These are phyloP conservation scores for Decorospora gaudefroyi DNA, from an alignment of 2,329 filamentous ascomycete species.

Conservation along the genomic window DNA sequence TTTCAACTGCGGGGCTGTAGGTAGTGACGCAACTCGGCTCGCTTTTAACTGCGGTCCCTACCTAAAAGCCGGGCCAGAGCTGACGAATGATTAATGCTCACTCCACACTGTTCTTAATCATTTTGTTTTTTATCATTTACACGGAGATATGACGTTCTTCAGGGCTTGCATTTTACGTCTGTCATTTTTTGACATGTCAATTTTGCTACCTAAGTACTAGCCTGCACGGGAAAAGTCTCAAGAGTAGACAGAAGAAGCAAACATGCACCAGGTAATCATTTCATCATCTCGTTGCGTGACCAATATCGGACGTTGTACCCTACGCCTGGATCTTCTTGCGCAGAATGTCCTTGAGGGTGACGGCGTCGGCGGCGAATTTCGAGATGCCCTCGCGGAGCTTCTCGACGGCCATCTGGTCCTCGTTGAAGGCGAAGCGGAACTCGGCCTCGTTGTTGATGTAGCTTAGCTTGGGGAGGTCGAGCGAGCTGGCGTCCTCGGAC, in stretches of 20 bases:
- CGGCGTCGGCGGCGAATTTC: slow-evolving; percentile 96
- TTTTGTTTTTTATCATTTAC: too few species aligned
- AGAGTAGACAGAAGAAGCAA: slow-evolving; percentile 15
- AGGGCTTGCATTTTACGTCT: slow-evolving; percentile 8
- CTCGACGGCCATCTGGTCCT: slow-evolving; percentile 98
- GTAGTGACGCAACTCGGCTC: slow-evolving; percentile 40
- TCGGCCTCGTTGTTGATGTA: slow-evolving; percentile 87
- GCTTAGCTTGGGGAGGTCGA: slow-evolving; percentile 82
- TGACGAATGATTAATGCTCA: slow-evolving; percentile 37
- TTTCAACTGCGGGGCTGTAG: slow-evolving; percentile 42
- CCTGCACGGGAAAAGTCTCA: slow-evolving; percentile 8
- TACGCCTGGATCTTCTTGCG: slow-evolving; percentile 73
- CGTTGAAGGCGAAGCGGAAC: slow-evolving; percentile 99
- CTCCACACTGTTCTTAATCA: slow-evolving; percentile 9
- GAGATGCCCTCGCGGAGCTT: slow-evolving; percentile 99
- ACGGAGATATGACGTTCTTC: slow-evolving; percentile 10
- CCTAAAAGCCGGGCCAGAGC: slow-evolving; percentile 29
- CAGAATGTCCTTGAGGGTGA: slow-evolving; percentile 90
- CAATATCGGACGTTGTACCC: slow-evolving; percentile 33
- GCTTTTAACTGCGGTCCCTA: slow-evolving; percentile 8
- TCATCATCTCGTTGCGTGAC: slow-evolving; percentile 29
- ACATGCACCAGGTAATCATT: slow-evolving; percentile 12
- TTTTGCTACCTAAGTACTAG: slow-evolving; percentile 24
- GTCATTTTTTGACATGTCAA: slow-evolving; percentile 27
- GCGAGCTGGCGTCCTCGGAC: slow-evolving; percentile 63